Conservation (phyloP, 169 alveolate genomes). For the Plasmodium billcollinsi region DNA sequence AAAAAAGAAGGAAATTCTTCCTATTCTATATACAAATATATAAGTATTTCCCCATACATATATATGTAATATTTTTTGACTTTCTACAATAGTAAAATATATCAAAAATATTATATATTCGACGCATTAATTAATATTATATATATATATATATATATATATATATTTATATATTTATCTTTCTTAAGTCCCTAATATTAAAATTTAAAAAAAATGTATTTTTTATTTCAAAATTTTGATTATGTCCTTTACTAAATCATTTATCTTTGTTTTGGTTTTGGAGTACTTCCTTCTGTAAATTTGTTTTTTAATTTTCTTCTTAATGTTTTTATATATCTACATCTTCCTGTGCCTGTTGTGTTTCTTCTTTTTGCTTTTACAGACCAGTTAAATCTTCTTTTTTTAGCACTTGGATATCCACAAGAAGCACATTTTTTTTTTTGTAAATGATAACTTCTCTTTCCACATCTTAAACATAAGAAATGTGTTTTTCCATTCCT, state of each 20-base stretch:
- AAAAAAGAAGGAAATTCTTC: too few relatives aligned
- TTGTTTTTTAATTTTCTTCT: constrained; percentile 96
- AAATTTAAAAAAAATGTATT: too few relatives aligned
- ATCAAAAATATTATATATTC: too few relatives aligned
- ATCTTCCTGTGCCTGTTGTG: constrained; percentile 98
- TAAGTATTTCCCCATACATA: too few relatives aligned
- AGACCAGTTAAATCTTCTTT: constrained; percentile 97
- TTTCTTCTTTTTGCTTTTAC: constrained; percentile 96
- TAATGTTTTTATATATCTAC: constrained; percentile 95
- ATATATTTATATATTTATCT: neutral
- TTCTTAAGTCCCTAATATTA: neutral
- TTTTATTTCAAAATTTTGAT: too few relatives aligned
- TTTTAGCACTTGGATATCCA: constrained; percentile 95
- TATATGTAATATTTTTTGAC: too few relatives aligned
- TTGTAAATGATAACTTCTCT: constrained; percentile 95
- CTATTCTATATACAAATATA: too few relatives aligned
- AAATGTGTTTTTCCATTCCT: constrained; percentile 97
- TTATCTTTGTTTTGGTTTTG: constrained; percentile 84
- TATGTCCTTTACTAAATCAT: neutral
- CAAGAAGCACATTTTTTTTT: constrained; percentile 97
- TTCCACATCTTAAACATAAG: constrained; percentile 97
- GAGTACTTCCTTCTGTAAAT: constrained; percentile 96
- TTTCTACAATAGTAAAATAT: too few relatives aligned
- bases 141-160: too few relatives aligned
- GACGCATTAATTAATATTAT: too few relatives aligned